phyloP scores from a whole-genome alignment of 1,284 basidiomycete species.

The Microbotryum scabiosae region DNA sequence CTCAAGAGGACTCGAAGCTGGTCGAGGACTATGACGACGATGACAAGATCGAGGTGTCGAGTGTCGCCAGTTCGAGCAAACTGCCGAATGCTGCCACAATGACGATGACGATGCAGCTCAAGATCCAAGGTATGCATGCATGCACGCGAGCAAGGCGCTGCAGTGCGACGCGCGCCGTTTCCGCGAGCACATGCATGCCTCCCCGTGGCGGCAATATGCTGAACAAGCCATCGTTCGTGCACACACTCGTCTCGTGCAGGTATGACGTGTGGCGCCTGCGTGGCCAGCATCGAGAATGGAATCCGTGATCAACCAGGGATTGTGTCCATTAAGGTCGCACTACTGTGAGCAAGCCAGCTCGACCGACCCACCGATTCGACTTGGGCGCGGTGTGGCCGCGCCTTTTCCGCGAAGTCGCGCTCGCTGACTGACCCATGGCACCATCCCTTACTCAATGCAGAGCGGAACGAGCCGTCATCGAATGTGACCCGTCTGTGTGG shows the following conservation, averaged over 20 bases:
- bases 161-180: background rate
- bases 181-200: background rate
- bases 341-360: slow-evolving; percentile 47
- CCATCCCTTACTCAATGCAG: slow-evolving; percentile 5
- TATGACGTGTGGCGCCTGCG: slow-evolving; percentile 44
- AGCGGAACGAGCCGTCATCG: slow-evolving; percentile 82
- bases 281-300: slow-evolving; percentile 77
- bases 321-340: slow-evolving; percentile 75
- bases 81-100: background rate
- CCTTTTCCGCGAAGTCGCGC: background rate
- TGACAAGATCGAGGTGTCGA: slow-evolving; percentile 1
- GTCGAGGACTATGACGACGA: background rate
- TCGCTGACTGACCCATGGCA: no score
- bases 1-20: no score
- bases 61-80: background rate
- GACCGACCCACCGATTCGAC: no score
- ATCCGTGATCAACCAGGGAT: slow-evolving; percentile 79
- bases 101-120: slow-evolving; percentile 8
- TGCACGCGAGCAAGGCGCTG: background rate
- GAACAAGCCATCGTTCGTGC: background rate
- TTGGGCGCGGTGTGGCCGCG: background rate
- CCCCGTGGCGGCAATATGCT: background rate
- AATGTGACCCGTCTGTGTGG: slow-evolving; percentile 77
- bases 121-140: slow-evolving; percentile 18
- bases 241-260: background rate